Evolutionary conservation across 805 yeast species (phyloP).

Genomic region (Kuraishia ogatae): DNA sequence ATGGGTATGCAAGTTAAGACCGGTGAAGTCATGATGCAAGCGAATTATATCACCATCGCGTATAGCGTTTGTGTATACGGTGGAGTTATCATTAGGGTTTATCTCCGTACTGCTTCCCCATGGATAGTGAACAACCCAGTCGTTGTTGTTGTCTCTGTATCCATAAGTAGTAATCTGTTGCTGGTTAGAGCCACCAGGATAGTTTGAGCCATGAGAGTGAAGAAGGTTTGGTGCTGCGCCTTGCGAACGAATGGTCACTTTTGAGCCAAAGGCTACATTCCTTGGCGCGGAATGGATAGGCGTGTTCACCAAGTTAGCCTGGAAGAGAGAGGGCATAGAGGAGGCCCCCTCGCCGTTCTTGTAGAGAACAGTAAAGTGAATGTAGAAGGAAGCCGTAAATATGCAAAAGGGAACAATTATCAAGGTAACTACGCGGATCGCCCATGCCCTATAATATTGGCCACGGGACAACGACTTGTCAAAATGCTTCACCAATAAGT

Average conservation of each 20-base stretch:
- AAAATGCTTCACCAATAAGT: conserved; percentile 36
- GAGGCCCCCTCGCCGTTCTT: conserved; percentile 76
- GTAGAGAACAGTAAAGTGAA: conserved; percentile 69
- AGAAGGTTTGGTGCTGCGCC: conserved; percentile 67
- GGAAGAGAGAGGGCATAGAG: conserved; percentile 70
- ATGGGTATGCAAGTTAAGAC: conserved; percentile 67
- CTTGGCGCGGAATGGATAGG: conserved; percentile 56
- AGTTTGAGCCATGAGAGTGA: conserved; percentile 80
- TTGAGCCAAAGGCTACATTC: conserved; percentile 49
- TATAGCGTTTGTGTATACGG: conserved; percentile 32
- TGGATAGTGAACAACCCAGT: conserved; percentile 45
- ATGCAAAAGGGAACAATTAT: conserved; percentile 65
- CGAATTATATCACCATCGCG: conserved; percentile 56
- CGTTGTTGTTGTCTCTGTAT: conserved; percentile 81
- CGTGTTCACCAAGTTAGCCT: conserved; percentile 64
- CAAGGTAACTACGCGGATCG: conserved; percentile 51
- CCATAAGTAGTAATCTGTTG: conserved; percentile 95
- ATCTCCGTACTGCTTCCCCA: conserved; percentile 29
- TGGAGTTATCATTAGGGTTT: conserved; percentile 13
- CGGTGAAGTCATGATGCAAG: conserved; percentile 52
- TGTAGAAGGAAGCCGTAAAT: conserved; percentile 65
- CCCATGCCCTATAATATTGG: conserved; percentile 58
- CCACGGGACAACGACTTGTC: conserved; percentile 20
- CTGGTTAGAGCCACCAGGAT: conserved; percentile 89
- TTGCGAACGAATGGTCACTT: conserved; percentile 57